These are phyloP conservation scores for Ceratopteris richardii DNA, from an alignment of 75 land plant species.

Conservation along the genomic window DNA sequence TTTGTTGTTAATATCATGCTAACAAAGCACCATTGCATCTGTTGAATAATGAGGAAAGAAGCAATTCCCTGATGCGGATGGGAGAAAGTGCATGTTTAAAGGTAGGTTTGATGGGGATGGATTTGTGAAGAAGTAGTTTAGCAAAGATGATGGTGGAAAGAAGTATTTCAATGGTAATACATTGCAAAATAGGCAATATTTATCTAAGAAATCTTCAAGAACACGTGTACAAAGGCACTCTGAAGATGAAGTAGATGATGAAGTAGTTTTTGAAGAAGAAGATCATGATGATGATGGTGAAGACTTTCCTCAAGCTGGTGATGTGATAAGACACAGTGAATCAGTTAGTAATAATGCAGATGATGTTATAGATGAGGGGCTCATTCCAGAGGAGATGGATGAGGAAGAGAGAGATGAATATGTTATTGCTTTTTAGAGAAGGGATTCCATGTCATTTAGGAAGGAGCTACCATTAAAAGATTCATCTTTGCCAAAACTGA, in stretches of 20 bases:
- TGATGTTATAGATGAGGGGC: neutral
- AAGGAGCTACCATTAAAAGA: conserved; percentile 32
- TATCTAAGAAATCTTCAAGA: neutral
- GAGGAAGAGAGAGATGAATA: neutral
- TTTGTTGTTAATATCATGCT: no score
- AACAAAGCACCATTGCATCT: no score
- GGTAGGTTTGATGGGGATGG: neutral
- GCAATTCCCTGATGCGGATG: neutral
- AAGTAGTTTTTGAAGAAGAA: no score
- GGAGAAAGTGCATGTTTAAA: neutral
- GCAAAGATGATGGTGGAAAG: neutral
- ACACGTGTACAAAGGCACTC: neutral
- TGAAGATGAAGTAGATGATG: no score
- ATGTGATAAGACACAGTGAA: neutral
- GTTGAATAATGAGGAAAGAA: no score
- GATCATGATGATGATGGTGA: no score
- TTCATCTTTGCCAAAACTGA: conserved; percentile 49
- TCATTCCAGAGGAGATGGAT: neutral
- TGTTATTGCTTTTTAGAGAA: conserved; percentile 2
- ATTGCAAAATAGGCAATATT: neutral
- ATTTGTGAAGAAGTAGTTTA: neutral
- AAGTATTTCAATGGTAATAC: neutral
- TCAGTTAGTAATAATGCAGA: neutral
- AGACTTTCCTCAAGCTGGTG: neutral
- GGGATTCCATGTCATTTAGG: conserved; percentile 16